Evolutionary conservation across 257 asterid genomes (phyloP).

Genomic region (Schizonepeta tenuifolia): DNA sequence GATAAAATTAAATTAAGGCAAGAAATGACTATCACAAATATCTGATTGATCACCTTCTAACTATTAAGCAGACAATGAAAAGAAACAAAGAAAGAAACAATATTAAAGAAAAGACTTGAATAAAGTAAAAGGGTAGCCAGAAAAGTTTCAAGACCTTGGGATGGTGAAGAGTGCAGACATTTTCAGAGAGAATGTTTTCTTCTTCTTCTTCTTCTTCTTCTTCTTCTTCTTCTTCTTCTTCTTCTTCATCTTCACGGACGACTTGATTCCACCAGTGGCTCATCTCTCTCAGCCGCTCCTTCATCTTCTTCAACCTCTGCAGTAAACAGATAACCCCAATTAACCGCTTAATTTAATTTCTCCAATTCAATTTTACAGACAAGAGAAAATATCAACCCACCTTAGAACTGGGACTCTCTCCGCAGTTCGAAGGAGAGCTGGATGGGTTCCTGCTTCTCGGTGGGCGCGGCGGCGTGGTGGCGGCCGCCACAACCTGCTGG

Average conservation of each 20-base stretch:
- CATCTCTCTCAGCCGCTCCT: conserved; percentile 46
- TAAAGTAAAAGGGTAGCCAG: background rate
- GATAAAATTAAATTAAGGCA: no score
- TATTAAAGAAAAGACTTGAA: background rate
- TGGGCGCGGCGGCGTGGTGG: conserved; percentile 42
- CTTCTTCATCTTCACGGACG: conserved; percentile 38
- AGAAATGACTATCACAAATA: background rate
- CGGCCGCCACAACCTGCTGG: background rate
- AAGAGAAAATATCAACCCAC: conserved; percentile 8
- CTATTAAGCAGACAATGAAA: background rate
- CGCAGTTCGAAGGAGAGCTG: conserved; percentile 36
- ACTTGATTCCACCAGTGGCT: conserved; percentile 48
- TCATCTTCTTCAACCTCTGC: conserved; percentile 54
- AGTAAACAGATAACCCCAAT: background rate
- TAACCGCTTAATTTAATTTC: background rate
- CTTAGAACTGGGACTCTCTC: conserved; percentile 43
- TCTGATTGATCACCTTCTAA: background rate
- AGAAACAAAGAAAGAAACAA: background rate
- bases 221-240: background rate
- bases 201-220: no score
- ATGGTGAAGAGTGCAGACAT: conserved; percentile 8
- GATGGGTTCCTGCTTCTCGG: conserved; percentile 24
- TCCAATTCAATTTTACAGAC: background rate
- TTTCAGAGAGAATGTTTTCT: conserved; percentile 25
- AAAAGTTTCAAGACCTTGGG: conserved; percentile 36